A percentile compares a stretch with the other conserved stretches of the same genome.
Conservation (phyloP, 176 grass and related monocot genomes). For the Bonia amplexicaulis region DNA sequence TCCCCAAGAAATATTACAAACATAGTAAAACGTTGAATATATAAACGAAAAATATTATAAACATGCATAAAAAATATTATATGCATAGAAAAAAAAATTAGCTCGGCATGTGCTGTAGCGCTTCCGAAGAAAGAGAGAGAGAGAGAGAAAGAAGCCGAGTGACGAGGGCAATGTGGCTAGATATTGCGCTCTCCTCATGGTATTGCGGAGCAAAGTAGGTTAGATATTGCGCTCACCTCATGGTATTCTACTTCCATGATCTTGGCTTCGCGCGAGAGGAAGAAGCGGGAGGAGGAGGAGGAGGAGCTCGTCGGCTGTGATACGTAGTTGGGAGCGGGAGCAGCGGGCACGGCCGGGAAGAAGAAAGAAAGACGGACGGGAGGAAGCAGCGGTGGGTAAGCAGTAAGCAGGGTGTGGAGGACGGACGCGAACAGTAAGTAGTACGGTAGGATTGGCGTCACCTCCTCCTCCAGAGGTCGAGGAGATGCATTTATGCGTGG, state of each 20-base stretch:
- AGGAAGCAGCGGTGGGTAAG: background rate
- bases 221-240: background rate
- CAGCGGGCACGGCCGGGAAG: background rate
- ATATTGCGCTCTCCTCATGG: background rate
- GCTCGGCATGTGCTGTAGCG: no score
- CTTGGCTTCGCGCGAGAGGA: background rate
- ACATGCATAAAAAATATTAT: no score
- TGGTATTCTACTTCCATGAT: conserved; percentile 2
- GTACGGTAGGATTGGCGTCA: no score
- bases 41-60: no score
- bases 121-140: background rate
- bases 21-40: no score
- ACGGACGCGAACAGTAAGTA: no score
- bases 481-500: no score
- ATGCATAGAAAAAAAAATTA: no score
- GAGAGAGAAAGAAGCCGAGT: background rate
- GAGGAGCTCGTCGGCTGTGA: background rate
- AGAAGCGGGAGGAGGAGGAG: background rate
- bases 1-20: no score
- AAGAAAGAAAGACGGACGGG: background rate
- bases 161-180: background rate
- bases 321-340: background rate
- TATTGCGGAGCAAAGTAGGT: background rate
- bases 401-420: no score
- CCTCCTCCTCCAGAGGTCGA: no score